Evolutionary conservation across 306 rosid species (phyloP).

Genomic region (Acmispon strigosus): DNA sequence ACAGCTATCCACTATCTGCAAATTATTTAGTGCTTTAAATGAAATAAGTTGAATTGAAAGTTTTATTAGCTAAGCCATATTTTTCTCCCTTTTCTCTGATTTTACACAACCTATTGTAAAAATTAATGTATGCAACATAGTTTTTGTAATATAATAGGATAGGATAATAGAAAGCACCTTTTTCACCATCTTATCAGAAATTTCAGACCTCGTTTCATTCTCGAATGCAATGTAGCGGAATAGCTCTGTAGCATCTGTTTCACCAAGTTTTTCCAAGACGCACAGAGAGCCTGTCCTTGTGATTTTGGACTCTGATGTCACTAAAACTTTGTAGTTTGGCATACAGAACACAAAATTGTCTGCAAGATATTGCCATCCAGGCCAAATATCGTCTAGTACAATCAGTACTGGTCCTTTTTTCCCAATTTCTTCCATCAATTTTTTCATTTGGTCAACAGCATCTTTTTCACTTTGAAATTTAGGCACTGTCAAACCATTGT

Average conservation of each 20-base stretch:
- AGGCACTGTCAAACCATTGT: slow-evolving; percentile 4
- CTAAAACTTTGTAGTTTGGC: slow-evolving; percentile 44
- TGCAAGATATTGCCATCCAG: slow-evolving; percentile 31
- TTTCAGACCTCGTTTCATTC: neutral
- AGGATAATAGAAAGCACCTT: slow-evolving; percentile 30
- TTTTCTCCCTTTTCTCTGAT: neutral
- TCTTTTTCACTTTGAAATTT: slow-evolving; percentile 30
- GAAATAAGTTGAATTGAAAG: neutral
- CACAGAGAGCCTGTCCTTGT: slow-evolving; percentile 16
- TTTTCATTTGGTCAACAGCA: slow-evolving; percentile 17
- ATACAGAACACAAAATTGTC: slow-evolving; percentile 32
- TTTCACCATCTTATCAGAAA: slow-evolving; percentile 27
- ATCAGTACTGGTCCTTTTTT: slow-evolving; percentile 23
- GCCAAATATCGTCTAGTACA: slow-evolving; percentile 61
- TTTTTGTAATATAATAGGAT: neutral
- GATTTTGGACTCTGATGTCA: slow-evolving; percentile 51
- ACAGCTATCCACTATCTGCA: slow-evolving; percentile 40
- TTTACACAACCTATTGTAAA: neutral
- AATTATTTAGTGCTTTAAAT: neutral
- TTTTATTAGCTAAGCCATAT: too few relatives aligned
- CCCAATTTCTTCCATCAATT: slow-evolving; percentile 19
- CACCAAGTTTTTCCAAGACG: slow-evolving; percentile 19
- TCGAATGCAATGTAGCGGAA: slow-evolving; percentile 37
- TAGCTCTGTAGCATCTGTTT: slow-evolving; percentile 37
- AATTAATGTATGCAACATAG: neutral